Percentiles rank a stretch among this genome's conserved stretches.
phyloP scores from a whole-genome alignment of 768 basidiomycete genomes.

The Termitomyces heimii region DNA sequence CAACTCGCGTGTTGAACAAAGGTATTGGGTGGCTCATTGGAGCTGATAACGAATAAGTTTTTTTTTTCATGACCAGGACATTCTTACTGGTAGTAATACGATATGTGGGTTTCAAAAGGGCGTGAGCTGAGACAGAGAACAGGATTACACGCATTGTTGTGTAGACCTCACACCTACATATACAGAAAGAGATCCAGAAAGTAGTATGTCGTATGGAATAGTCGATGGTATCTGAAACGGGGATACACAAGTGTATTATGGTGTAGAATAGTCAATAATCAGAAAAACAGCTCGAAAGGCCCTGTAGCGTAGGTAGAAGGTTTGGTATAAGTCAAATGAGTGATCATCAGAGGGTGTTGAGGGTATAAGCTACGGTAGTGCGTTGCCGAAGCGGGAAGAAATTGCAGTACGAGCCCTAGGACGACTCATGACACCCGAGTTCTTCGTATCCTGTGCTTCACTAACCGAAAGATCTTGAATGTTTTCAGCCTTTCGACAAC shows the following conservation, averaged over 20 bases:
- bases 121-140: background rate
- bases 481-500: background rate
- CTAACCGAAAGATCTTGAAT: background rate
- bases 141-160: background rate
- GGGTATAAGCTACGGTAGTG: conserved; percentile 23
- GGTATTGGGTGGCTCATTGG: conserved; percentile 98
- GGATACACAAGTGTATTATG: background rate
- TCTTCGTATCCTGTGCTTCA: conserved; percentile 17
- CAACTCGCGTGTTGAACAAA: conserved; percentile 73
- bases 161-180: conserved; percentile 1
- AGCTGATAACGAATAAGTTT: conserved; percentile 50
- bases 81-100: background rate
- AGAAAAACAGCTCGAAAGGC: background rate
- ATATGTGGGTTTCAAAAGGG: background rate
- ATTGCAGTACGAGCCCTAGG: conserved; percentile 66
- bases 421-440: conserved; percentile 47
- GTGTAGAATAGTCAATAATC: background rate
- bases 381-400: conserved; percentile 54
- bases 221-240: conserved; percentile 3
- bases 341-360: conserved; percentile 1
- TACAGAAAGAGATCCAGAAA: conserved; percentile 6
- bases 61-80: background rate
- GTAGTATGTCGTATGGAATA: conserved; percentile 2
- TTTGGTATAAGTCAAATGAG: conserved; percentile 12
- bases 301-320: conserved; percentile 10